These are phyloP conservation scores for Abelmoschus esculentus DNA, from an alignment of 345 rosid species.

Conservation along the genomic window DNA sequence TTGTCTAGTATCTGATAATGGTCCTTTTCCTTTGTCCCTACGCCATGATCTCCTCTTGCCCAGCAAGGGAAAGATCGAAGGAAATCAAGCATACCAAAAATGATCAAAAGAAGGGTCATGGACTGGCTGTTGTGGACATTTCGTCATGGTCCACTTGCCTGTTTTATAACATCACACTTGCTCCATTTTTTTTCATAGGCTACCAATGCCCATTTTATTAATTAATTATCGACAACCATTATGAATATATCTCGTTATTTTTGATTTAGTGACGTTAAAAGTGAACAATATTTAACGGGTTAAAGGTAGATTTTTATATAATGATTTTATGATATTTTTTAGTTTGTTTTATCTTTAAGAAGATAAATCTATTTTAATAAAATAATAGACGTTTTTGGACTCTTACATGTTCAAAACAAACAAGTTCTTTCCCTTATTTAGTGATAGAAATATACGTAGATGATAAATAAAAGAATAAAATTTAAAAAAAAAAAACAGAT, in stretches of 20 bases:
- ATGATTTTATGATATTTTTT: no score
- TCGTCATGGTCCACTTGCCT: not conserved
- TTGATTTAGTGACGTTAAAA: no score
- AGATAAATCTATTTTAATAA: not conserved
- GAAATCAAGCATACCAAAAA: not conserved
- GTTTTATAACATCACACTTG: not conserved
- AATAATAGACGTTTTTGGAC: not conserved
- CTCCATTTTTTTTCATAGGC: not conserved
- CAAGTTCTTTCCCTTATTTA: no score
- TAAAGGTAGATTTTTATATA: no score
- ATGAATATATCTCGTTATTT: no score
- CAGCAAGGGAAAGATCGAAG: not conserved
- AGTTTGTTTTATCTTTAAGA: no score
- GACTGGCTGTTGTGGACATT: conserved; percentile 1
- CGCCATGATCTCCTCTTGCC: not conserved
- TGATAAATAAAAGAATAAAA: no score
- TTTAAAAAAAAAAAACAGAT: no score
- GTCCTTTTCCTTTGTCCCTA: not conserved
- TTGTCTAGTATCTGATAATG: not conserved
- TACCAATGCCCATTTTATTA: not conserved
- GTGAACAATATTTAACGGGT: no score
- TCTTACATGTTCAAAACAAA: not conserved
- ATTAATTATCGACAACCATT: not conserved
- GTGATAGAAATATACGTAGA: no score
- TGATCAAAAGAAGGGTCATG: not conserved